Base-by-base conservation (phyloP, 2,329 filamentous ascomycete species). In the Xylariaceae sp. region DNA sequence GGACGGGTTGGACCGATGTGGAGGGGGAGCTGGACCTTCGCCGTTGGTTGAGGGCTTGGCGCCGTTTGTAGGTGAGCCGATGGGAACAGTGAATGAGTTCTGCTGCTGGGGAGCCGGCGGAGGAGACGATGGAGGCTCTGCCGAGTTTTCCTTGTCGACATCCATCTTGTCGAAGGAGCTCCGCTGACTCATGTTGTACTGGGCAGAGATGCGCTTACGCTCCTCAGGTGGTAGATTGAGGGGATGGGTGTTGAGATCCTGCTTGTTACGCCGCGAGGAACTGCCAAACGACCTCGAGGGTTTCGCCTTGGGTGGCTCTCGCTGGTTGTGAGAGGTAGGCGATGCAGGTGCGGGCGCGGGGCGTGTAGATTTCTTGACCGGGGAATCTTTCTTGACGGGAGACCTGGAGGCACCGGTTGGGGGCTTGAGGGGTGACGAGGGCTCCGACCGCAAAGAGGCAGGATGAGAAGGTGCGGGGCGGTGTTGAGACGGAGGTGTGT, bases 181-280 rank as follows among this genome's bases (percentile, higher is more conserved):
- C 56, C 80, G 74, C 56, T 76, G 75, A 61, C 73, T 83, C 79
- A 81, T 78, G 62, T 69, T 69, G 58, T 85, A 85, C 55, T 90
- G 77, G 59, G 78, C 78, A 43, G 86, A 89, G 50, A 88, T 71
- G 55, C 89, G 83, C 68, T 88, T 87, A 63, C 90, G 81, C 77
- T 96, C 86, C 74, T 96, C 90, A 42, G 90, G 90, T 2, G 87
- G 90, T 18, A 95, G 82, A 65, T 96, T 96, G 45, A 96, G 80
- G 36, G 92, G 92, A 69, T 96, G 91, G 2, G 83, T 86, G 66
- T 92, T 81, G 56, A 77, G 76, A 66, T 89, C 84, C 64, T 75
- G 70, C 66, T 81, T 82, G 60, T 71, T 72, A 56, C 78, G 74
- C 48, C 78, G 74, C 32, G 71, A 73, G 17, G 67, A 69, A 53